phyloP scores from a whole-genome alignment of 2,329 filamentous ascomycete species.

The Laburnicola sp. region DNA sequence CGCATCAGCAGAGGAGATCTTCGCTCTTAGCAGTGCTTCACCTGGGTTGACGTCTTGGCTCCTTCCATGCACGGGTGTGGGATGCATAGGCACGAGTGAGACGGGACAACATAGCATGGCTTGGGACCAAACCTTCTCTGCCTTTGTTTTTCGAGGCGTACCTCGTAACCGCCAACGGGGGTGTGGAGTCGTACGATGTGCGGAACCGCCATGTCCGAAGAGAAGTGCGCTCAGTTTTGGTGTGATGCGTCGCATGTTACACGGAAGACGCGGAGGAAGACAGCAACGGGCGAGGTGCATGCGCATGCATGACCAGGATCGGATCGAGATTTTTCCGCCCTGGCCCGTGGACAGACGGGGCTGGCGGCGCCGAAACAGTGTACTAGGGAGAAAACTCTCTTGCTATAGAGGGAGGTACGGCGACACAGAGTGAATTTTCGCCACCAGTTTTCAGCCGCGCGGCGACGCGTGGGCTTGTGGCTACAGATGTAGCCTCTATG shows the following conservation, averaged over 20 bases:
- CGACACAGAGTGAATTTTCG: background rate
- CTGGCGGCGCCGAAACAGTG: too few species aligned
- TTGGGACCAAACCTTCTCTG: background rate
- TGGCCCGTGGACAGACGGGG: background rate
- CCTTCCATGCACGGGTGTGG: constrained; percentile 1
- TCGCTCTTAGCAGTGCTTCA: background rate
- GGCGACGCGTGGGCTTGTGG: background rate
- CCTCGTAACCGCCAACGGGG: background rate
- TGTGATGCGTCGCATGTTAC: constrained; percentile 9
- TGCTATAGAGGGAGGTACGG: too few species aligned
- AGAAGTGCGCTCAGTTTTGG: background rate
- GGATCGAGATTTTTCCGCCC: constrained; percentile 16
- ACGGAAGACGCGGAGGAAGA: background rate
- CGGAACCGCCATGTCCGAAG: background rate
- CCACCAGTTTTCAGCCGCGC: constrained; percentile 1
- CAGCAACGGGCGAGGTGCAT: constrained; percentile 9
- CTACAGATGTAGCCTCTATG: background rate
- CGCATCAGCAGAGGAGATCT: background rate
- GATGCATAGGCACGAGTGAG: background rate
- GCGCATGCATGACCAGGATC: constrained; percentile 12
- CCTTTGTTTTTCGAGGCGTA: background rate
- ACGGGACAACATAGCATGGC: background rate
- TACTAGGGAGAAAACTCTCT: background rate
- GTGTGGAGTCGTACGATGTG: constrained; percentile 21
- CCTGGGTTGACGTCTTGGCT: background rate